These are phyloP conservation scores for Lactarius hengduanensis DNA, from an alignment of 768 basidiomycete species.

Conservation along the genomic window DNA sequence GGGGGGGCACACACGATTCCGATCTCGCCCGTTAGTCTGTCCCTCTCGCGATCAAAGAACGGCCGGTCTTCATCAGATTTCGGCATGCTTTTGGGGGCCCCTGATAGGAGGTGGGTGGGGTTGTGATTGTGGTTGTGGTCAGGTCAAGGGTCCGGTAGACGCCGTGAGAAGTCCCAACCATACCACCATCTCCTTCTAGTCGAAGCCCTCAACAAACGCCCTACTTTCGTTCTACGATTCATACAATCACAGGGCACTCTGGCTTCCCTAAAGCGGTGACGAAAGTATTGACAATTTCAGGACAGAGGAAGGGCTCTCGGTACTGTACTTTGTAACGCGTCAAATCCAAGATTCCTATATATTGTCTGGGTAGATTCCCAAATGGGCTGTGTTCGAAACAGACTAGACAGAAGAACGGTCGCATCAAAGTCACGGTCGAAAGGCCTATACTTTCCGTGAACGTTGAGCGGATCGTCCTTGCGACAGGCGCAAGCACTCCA, in stretches of 20 bases:
- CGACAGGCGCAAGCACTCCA: too few species aligned
- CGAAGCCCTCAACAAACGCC: slow-evolving; percentile 20
- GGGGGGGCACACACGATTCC: slow-evolving; percentile 50
- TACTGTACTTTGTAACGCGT: neutral
- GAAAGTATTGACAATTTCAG: slow-evolving; percentile 27
- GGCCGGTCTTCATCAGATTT: slow-evolving; percentile 39
- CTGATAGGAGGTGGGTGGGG: neutral
- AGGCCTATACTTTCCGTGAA: too few species aligned
- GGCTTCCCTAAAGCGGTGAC: slow-evolving; percentile 35
- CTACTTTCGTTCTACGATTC: slow-evolving; percentile 15
- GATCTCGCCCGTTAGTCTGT: slow-evolving; percentile 71
- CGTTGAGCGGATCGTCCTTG: too few species aligned
- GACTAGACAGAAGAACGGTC: too few species aligned
- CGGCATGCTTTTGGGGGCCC: slow-evolving; percentile 10
- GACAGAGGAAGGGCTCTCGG: too few species aligned
- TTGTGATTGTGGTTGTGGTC: slow-evolving; percentile 1
- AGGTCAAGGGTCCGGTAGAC: neutral
- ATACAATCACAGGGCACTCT: slow-evolving; percentile 8
- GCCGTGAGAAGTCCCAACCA: neutral
- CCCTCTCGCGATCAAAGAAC: slow-evolving; percentile 81
- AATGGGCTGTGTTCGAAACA: too few species aligned
- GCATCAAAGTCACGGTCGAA: too few species aligned
- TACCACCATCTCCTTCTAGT: slow-evolving; percentile 25
- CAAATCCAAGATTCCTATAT: neutral
- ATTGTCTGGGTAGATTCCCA: too few species aligned